These are phyloP conservation scores for Saccharum officinarum DNA, from an alignment of 176 grass and related monocot genomes.

Conservation along the genomic window DNA sequence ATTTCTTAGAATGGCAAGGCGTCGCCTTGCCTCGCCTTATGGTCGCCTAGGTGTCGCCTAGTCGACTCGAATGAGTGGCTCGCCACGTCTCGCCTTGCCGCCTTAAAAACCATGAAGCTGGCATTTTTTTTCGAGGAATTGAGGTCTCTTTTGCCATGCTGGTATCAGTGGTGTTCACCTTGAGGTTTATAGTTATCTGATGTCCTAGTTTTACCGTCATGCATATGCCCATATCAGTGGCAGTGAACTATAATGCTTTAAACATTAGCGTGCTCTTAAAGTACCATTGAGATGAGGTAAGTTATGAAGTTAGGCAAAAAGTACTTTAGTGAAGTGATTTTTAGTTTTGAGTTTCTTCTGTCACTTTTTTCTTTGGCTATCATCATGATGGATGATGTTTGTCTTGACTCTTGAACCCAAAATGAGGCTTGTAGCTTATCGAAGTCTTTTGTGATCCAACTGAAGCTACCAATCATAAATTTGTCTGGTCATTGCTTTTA, in stretches of 20 bases:
- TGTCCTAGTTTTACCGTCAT: background rate
- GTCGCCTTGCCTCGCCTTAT: too few species aligned
- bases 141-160: background rate
- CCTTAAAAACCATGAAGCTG: too few species aligned
- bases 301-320: background rate
- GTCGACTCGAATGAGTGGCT: too few species aligned
- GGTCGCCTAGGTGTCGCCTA: too few species aligned
- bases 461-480: slow-evolving; percentile 14
- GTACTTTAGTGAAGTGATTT: slow-evolving; percentile 6
- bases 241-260: background rate
- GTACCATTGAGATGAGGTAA: slow-evolving; percentile 4
- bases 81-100: too few species aligned
- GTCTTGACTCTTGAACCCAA: background rate
- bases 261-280: background rate
- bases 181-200: background rate
- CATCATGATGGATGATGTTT: slow-evolving; percentile 8
- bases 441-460: slow-evolving; percentile 4
- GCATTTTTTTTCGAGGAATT: background rate
- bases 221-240: too few species aligned
- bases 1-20: too few species aligned
- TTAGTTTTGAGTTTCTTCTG: background rate
- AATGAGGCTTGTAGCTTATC: slow-evolving; percentile 1
- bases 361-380: background rate
- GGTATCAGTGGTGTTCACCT: background rate
- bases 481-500: slow-evolving; percentile 4